Base-by-base conservation (phyloP, 768 basidiomycete species). In the Pisolithus sp. region DNA sequence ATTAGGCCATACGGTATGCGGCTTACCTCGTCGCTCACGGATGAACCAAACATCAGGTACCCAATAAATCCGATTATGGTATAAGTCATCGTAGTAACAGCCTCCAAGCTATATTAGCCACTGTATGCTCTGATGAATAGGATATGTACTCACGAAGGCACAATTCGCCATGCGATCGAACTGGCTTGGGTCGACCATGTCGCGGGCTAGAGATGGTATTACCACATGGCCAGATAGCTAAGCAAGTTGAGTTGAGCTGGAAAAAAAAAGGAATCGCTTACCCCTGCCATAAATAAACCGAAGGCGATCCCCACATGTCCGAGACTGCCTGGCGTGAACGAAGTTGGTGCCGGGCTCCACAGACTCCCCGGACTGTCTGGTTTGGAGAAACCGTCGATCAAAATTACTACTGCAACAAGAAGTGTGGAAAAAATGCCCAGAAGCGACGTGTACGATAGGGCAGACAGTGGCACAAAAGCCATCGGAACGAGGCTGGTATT, bases 191-290 rank as follows among this genome's bases (percentile, higher is more conserved):
- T 93, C 81, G 20, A 68, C 64, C 94, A 97, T 96, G 67, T 98
- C 94, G 60, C 83, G 78, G 4, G 88, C 92, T 15, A 98, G 68
- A 20, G 87, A 89, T 18, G 94, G 94, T 46, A 98, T 86, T 26
- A 94, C 86, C 13, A 91, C 86, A 63, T 98, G 95, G 2, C 93
- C 93, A 3, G 91, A 83, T 60, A 95, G 94, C 82, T 92, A 9
- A 26, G 26, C 5, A 7, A 26, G 26, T 26, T 7, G 78, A 87
- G 51, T 10, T 30, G 30, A 30, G 10, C 7, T 8, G 9, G 30
- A 30, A 30, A 30, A 30, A 30, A 30, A 30, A 6, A 30, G 9
- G 28, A 30, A 8, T 10, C 5, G 26, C 30, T 10, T 30, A 30
- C 30, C 9, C 7, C 30, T 10, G 8, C 30, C 30, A 30, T 10